Percentiles rank a stretch among this genome's conserved stretches.
Conservation (phyloP, 2,329 filamentous ascomycete genomes). For the Neofusicoccum kwambonambiense region DNA sequence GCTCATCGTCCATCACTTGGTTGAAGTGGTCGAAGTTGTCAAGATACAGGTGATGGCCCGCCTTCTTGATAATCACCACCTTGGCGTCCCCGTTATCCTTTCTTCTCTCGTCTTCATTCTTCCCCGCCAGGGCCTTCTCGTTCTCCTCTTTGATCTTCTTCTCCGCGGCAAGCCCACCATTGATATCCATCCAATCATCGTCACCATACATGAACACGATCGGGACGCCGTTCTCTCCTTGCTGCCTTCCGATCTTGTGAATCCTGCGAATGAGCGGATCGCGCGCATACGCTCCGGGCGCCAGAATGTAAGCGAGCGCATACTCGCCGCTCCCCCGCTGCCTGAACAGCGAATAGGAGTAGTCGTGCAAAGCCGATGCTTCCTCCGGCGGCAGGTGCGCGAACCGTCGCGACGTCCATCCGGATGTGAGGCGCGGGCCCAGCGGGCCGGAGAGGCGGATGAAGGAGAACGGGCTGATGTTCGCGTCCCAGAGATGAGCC, state of each 20-base stretch:
- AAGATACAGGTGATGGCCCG: conserved; percentile 71
- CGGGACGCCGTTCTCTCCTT: conserved; percentile 67
- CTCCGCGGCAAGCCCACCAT: conserved; percentile 75
- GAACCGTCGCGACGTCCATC: conserved; percentile 94
- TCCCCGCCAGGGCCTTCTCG: conserved; percentile 56
- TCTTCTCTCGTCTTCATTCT: conserved; percentile 63
- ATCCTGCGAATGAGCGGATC: conserved; percentile 85
- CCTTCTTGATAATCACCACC: conserved; percentile 72
- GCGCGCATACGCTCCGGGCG: conserved; percentile 88
- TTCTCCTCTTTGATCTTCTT: conserved; percentile 73
- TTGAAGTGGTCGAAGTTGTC: conserved; percentile 72
- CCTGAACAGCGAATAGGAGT: conserved; percentile 91
- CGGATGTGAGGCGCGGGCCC: conserved; percentile 86
- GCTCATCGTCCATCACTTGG: conserved; percentile 61
- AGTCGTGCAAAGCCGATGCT: conserved; percentile 82
- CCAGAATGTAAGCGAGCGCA: conserved; percentile 85
- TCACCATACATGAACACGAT: conserved; percentile 54
- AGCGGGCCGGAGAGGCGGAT: conserved; percentile 85
- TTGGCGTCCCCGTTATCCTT: conserved; percentile 77
- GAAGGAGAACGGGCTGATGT: conserved; percentile 90
- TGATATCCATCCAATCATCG: conserved; percentile 27
- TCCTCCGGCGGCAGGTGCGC: conserved; percentile 80
- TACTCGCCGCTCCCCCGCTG: conserved; percentile 93
- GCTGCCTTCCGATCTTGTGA: conserved; percentile 78
- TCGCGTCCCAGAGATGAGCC: conserved; percentile 93